Evolutionary conservation across 352 stramenopile species (phyloP), one percentile per base, ranked within the genome.

Genomic region (Globisporangium nodosum): DNA sequence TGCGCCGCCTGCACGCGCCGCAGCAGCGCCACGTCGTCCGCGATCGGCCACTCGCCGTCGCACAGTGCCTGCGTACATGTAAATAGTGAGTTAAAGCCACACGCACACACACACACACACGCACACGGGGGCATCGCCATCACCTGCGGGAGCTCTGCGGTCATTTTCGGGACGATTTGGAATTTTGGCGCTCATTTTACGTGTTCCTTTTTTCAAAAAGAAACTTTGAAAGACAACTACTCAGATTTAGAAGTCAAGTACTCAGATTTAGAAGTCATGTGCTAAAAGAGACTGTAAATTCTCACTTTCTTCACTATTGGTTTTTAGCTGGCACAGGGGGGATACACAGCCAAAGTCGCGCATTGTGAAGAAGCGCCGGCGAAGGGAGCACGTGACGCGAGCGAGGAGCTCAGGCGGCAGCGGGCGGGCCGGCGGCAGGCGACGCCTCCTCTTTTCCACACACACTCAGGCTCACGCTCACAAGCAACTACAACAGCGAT

Each of bases 11-110:
- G 68, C 43, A 70, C 74, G 50, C 81, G 77, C 48, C 70, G 63
- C 18, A 89, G 72, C 43, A 79, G 60, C 52, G 74, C 71, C n/a
- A 88, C 74, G 48, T 91, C 78, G 1, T n/a, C 56, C 49, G 70
- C 64, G 51, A 78, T 83, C 15, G 67, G 68, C 81, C 78, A 89
- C 13, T 87, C 66, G 37, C 65, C 69, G 12, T 83, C 68, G 0
- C 75, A 49, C n/a, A 89, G 54, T n/a, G 66, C 63, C 81, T 90
- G 40, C 13, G 13, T 6, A 3, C 37, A 18, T 43, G 12, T 3
- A 13, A 9, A 39, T 8, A 39, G 33, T 3, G 1, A 9, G 9
- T 9, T 13, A 9, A 39, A 2, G 37, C 12, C 33, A 45, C 8
- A n/a, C 24, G 16, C 15, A 33, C 21, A 39, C 12, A 24, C 8